Conservation (phyloP, 257 asterid genomes). For the Datura wrightii region DNA sequence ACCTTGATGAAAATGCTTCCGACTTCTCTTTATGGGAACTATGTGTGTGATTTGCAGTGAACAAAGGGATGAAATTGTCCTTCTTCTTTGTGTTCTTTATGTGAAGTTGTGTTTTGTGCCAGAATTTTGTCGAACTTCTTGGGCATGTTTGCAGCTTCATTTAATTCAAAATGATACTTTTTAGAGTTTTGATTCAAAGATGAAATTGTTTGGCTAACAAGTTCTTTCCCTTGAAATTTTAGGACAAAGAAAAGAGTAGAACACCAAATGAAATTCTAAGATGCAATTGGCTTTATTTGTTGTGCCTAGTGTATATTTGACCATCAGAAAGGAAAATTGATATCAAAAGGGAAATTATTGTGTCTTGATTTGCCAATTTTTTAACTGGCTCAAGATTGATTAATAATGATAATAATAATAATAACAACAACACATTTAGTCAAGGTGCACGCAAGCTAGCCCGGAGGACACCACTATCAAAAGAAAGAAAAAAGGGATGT, state of each 20-base stretch:
- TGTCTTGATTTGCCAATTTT: neutral
- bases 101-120: neutral
- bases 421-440: neutral
- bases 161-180: neutral
- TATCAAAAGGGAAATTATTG: neutral
- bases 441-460: neutral
- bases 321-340: neutral
- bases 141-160: neutral
- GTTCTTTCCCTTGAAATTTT: neutral
- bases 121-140: neutral
- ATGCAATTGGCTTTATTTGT: neutral
- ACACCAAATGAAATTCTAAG: neutral
- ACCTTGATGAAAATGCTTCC: slow-evolving; percentile 7
- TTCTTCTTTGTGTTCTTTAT: slow-evolving; percentile 11
- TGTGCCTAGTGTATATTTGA: slow-evolving; percentile 3
- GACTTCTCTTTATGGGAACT: neutral
- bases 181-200: neutral
- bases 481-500: neutral
- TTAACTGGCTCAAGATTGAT: neutral
- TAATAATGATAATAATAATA: neutral
- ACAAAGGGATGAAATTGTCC: neutral
- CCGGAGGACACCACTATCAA: neutral
- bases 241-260: neutral
- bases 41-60: neutral
- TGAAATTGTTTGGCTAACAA: neutral